Conservation (phyloP, 1,284 basidiomycete species). For the Entoloma clypeatum region DNA sequence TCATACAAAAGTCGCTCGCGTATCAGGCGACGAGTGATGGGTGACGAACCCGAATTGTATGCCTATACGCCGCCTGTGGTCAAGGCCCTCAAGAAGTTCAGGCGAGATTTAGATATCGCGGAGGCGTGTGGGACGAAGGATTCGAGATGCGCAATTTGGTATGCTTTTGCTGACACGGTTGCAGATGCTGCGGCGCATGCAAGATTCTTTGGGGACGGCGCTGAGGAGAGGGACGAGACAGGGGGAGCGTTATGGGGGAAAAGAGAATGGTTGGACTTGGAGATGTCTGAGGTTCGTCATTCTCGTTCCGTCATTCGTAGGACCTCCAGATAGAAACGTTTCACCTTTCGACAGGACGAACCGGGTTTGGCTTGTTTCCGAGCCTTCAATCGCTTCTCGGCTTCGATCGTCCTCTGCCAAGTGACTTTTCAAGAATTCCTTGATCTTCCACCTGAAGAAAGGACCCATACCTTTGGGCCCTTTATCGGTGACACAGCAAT, state of each 20-base stretch:
- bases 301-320: conserved; percentile 1
- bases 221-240: conserved; percentile 41
- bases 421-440: conserved; percentile 54
- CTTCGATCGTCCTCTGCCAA: conserved; percentile 57
- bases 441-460: conserved; percentile 42
- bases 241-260: conserved; percentile 51
- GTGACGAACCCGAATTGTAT: conserved; percentile 24
- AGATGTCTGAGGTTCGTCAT: conserved; percentile 46
- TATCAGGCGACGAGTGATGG: conserved; percentile 2
- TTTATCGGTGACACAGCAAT: conserved; percentile 51
- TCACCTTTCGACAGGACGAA: conserved; percentile 49
- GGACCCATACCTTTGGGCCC: conserved; percentile 42
- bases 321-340: conserved; percentile 2
- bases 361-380: conserved; percentile 44
- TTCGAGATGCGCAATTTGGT: conserved; percentile 36
- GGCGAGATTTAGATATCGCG: conserved; percentile 55
- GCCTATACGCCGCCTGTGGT: conserved; percentile 61
- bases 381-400: conserved; percentile 66
- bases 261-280: conserved; percentile 55
- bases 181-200: conserved; percentile 51
- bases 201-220: conserved; percentile 54
- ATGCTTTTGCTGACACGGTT: conserved; percentile 59
- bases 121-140: conserved; percentile 52
- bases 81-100: conserved; percentile 61
- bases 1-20: conserved; percentile 28